These are phyloP conservation scores for Porodaedalea pini DNA, from an alignment of 1,284 basidiomycete genomes.

Conservation along the genomic window DNA sequence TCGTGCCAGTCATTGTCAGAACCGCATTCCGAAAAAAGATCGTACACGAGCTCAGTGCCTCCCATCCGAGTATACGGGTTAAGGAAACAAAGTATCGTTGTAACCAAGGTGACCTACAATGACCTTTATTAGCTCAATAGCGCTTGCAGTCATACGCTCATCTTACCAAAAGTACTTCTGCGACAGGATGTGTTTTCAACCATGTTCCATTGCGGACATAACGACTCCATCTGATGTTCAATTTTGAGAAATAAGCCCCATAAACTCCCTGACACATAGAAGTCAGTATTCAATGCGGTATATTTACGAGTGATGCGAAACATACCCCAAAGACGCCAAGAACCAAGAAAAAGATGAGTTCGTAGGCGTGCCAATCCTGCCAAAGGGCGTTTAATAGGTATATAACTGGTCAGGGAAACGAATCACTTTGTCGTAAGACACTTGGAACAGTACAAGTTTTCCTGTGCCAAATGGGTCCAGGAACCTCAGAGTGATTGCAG, in stretches of 20 bases:
- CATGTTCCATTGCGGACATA: conserved; percentile 79
- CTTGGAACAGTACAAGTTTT: conserved; percentile 83
- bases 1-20: conserved; percentile 51
- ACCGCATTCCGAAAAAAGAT: conserved; percentile 85
- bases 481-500: conserved; percentile 82
- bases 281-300: conserved; percentile 15
- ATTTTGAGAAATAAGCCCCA: conserved; percentile 89
- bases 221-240: conserved; percentile 88
- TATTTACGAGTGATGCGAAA: background rate
- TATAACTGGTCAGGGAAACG: conserved; percentile 7
- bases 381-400: background rate
- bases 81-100: conserved; percentile 76
- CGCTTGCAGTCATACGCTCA: conserved; percentile 1
- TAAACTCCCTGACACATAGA: conserved; percentile 71
- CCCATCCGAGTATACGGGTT: conserved; percentile 93
- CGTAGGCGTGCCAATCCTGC: conserved; percentile 86
- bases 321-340: conserved; percentile 84
- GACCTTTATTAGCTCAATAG: background rate
- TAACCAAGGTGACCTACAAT: conserved; percentile 70
- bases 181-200: conserved; percentile 75
- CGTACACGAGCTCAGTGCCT: conserved; percentile 91
- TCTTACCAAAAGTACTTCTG: conserved; percentile 81
- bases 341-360: conserved; percentile 79
- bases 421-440: conserved; percentile 79
- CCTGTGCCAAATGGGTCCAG: conserved; percentile 91